Evolutionary conservation across 2,329 filamentous ascomycete species (phyloP).

Genomic region (Fusarium euwallaceae): DNA sequence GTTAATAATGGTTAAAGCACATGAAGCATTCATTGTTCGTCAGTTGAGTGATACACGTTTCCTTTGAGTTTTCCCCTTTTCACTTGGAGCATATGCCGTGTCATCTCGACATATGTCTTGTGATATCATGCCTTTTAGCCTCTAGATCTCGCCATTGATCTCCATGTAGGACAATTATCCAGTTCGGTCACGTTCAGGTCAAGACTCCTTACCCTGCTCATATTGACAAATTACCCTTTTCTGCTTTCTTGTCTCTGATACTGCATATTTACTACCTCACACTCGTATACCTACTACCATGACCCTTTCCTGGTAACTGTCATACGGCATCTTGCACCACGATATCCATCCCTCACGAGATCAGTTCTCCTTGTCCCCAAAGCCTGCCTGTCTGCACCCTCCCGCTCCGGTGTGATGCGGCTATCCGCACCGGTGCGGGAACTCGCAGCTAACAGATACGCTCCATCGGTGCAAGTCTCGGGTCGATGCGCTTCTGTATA

Average conservation of each 20-base stretch:
- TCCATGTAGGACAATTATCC: neutral
- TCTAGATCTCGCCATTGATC: neutral
- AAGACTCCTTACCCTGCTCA: neutral
- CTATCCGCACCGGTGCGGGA: slow-evolving; percentile 14
- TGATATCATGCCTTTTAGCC: neutral
- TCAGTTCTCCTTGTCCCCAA: neutral
- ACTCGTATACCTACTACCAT: neutral
- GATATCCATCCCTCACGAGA: neutral
- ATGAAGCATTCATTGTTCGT: neutral
- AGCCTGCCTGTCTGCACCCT: neutral
- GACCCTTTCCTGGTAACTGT: neutral
- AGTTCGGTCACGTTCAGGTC: neutral
- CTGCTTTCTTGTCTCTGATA: neutral
- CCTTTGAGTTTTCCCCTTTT: neutral
- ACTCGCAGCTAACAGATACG: slow-evolving; percentile 8
- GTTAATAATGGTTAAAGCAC: slow-evolving; percentile 14
- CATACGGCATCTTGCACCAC: slow-evolving; percentile 2
- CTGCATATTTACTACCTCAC: neutral
- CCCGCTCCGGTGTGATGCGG: slow-evolving; percentile 23
- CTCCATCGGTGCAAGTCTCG: slow-evolving; percentile 36
- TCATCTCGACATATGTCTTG: neutral
- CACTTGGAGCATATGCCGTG: neutral
- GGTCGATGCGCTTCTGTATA: slow-evolving; percentile 6
- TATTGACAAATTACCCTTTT: neutral
- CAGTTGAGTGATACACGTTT: neutral